Evolutionary conservation across 768 basidiomycete genomes (phyloP).

Genomic region (Suillus sp.): DNA sequence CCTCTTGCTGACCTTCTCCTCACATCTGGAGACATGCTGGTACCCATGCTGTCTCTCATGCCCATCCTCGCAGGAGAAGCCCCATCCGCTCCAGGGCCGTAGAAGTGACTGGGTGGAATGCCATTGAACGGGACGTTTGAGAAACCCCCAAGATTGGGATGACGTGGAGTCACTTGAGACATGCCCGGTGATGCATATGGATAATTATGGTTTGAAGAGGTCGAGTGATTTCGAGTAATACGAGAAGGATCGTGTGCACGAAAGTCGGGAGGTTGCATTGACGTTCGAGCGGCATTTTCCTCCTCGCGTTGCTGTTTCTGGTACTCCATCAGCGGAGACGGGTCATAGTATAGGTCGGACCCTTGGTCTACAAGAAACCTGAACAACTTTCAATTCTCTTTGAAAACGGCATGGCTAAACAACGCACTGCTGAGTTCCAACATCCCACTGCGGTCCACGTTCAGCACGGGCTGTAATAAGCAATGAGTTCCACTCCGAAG

Average conservation of each 20-base stretch:
- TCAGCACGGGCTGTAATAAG: conserved; percentile 78
- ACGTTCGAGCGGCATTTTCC: conserved; percentile 27
- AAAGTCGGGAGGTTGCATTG: conserved; percentile 37
- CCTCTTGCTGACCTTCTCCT: conserved; percentile 33
- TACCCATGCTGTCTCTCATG: conserved; percentile 32
- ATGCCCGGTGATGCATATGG: conserved; percentile 28
- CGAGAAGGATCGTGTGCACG: conserved; percentile 36
- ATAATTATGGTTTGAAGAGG: conserved; percentile 32
- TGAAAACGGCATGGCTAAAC: not conserved
- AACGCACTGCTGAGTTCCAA: conserved; percentile 82
- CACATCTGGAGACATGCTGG: conserved; percentile 38
- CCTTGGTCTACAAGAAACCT: conserved; percentile 79
- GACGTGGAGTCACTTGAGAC: conserved; percentile 25
- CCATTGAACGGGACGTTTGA: conserved; percentile 30
- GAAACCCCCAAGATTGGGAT: conserved; percentile 31
- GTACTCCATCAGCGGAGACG: conserved; percentile 58
- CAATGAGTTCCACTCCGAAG: conserved; percentile 86
- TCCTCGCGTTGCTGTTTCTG: conserved; percentile 42
- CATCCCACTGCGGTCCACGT: conserved; percentile 86
- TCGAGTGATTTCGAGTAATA: conserved; percentile 33
- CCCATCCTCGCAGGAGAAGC: conserved; percentile 31
- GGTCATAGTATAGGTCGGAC: conserved; percentile 75
- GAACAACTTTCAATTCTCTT: conserved; percentile 3
- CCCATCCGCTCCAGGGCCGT: conserved; percentile 33
- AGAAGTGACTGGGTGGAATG: conserved; percentile 46